Evolutionary conservation across 2,329 filamentous ascomycete species (phyloP), one percentile per base, ranked within the genome.

Genomic region (Fusarium anguioides): DNA sequence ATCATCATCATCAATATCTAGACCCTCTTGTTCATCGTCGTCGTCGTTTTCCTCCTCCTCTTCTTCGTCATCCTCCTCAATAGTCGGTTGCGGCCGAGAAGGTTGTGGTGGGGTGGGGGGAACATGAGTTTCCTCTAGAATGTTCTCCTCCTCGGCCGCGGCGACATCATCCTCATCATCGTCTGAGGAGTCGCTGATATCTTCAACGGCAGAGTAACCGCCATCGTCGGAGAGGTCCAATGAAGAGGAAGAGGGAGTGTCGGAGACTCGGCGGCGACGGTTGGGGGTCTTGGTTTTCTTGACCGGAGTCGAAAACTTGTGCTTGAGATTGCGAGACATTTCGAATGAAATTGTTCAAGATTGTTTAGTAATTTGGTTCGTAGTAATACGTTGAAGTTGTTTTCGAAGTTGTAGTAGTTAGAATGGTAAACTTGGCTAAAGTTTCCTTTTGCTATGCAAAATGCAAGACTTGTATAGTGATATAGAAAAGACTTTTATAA

Each of bases 101-200:
- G 84, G 79, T 72, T 75, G 76, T 72, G 77, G 72, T 62, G 76
- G 64, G 31, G 60, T 75, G 36, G 79, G 76, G 45, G 79, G 76
- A 27, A 75, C 75, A 68, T 76, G 74, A 65, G 77, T 79, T 67
- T 83, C 79, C 55, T 78, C 78, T 58, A 92, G 82, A 64, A 94
- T 92, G 70, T 90, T 87, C 77, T 89, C 85, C 81, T 94, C 92
- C 85, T 96, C 92, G 82, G 88, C 85, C 83, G 89, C 87, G 74
- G 91, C 86, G 55, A 95, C 87, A 83, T 92, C 87, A 68, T 91
- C 87, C 77, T 95, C 90, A 76, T 95, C 92, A 66, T 93, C 90
- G 64, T 94, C 86, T 52, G 86, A 92, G 12, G 88, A 90, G 71
- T 94, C 92, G 69, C 87, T 92, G 62, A 96, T 90, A 48, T 93